Conservation (phyloP, 2,329 filamentous ascomycete species). For the Colletotrichum sp. region DNA sequence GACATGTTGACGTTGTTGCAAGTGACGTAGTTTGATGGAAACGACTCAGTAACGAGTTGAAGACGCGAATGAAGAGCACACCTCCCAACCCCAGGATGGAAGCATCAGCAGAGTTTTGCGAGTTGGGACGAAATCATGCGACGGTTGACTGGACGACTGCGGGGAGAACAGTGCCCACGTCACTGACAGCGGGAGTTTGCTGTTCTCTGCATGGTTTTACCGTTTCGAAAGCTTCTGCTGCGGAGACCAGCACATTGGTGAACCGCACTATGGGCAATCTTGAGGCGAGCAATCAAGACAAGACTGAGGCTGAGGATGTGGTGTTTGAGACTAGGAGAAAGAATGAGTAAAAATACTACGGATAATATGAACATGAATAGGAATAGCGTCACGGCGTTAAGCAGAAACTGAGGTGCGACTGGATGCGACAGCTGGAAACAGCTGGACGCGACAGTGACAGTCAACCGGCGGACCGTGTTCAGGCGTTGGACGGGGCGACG, state of each 20-base stretch:
- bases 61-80: not conserved
- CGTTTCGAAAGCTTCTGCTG: not conserved
- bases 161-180: not conserved
- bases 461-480: not conserved
- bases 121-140: constrained; percentile 16
- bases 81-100: not conserved
- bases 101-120: not conserved
- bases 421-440: not conserved
- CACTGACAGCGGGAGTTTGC: constrained; percentile 20
- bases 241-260: not conserved
- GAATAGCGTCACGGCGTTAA: not conserved
- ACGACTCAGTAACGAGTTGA: not conserved
- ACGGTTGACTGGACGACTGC: constrained; percentile 13
- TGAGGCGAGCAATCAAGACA: not conserved
- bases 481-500: not conserved
- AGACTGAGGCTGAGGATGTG: not conserved
- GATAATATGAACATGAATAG: not conserved
- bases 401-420: not conserved
- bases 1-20: not conserved
- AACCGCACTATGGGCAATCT: not conserved
- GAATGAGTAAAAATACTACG: not conserved
- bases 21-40: not conserved
- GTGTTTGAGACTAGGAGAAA: not conserved
- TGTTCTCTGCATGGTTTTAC: constrained; percentile 7
- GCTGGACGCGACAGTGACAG: not conserved